Base-by-base conservation (phyloP, 176 grass and related monocot species). In the Melocanna baccifera region DNA sequence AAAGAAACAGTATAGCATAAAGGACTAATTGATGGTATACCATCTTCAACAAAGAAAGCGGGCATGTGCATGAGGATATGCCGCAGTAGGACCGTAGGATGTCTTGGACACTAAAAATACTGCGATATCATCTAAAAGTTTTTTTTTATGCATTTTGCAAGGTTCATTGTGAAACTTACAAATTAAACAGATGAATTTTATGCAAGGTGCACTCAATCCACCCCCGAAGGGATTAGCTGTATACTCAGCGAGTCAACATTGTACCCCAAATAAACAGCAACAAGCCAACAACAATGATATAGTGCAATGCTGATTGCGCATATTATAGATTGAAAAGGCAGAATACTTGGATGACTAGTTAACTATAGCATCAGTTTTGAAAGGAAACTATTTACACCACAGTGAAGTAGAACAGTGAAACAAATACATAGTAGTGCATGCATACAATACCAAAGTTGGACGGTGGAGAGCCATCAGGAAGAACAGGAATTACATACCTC, bases 401-500 rank as follows among this genome's bases (percentile, higher is more conserved):
- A 6, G 61, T 56, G 12, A 56, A 77, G 11, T 46, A 47, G 67
- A 30, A 40, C 23, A 58, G 37, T 72, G 22, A 46, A 65, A 30
- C 51, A 68, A 57, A 57, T 12, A 74, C 13, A 80, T 23, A 43
- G 4, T 74, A 56, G 15, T 55, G 52, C 12, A 22, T 30, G 29
- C 50, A 71, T 62, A 76, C 29, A 68, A 47, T 37, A 81, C 26
- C 13, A 20, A 51, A 75, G 10, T 29, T 39, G 20, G 36, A 78
- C 25, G 34, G 43, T 55, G 28, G 34, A 74, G 53, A 78, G 6
- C n/a, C 32, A 80, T 30, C 79, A 70, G 20, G 29, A 58, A 73
- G 12, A 61, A 75, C 20, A 73, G 42, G 47, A 68, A 73, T 56
- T 58, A 40, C 58, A 79, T 90, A 94, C 96, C 82, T 99, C 89